phyloP scores from a whole-genome alignment of 805 yeast species.

The Priceomyces carsonii region DNA sequence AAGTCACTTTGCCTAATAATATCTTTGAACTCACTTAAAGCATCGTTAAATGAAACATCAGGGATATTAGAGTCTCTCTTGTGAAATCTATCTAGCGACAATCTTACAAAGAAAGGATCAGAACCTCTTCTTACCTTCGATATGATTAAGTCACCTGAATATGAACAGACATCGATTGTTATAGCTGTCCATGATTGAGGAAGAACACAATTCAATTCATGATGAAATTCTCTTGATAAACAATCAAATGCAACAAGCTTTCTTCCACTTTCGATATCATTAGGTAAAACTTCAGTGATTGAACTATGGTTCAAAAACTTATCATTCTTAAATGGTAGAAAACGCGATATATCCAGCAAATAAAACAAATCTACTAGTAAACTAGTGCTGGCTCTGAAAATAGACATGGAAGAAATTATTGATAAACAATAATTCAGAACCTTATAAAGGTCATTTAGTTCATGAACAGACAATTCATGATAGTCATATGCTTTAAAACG shows the following conservation, averaged over 20 bases:
- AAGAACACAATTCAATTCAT: constrained; percentile 10
- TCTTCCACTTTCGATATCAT: constrained; percentile 4
- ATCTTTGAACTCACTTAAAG: constrained; percentile 27
- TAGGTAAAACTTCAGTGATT: constrained; percentile 12
- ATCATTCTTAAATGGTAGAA: constrained; percentile 22
- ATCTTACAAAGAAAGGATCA: constrained; percentile 49
- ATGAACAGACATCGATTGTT: constrained; percentile 58
- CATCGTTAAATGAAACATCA: constrained; percentile 40
- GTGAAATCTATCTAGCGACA: constrained; percentile 59
- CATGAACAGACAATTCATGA: constrained; percentile 11
- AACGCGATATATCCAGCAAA: constrained; percentile 21
- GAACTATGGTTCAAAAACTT: constrained; percentile 12
- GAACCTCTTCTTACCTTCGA: constrained; percentile 39
- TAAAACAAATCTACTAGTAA: constrained; percentile 17
- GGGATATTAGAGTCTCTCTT: constrained; percentile 44
- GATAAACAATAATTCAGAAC: constrained; percentile 18
- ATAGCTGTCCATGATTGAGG: constrained; percentile 55
- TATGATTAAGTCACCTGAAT: constrained; percentile 59
- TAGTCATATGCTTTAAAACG: constrained; percentile 5
- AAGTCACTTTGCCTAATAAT: constrained; percentile 64
- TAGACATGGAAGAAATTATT: constrained; percentile 20
- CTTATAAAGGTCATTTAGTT: constrained; percentile 15
- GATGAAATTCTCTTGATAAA: constrained; percentile 6
- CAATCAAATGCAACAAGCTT: constrained; percentile 8
- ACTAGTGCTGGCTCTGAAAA: constrained; percentile 14